These are phyloP conservation scores for Ophiostoma quercus DNA, from an alignment of 2,329 filamentous ascomycete genomes.

Conservation along the genomic window DNA sequence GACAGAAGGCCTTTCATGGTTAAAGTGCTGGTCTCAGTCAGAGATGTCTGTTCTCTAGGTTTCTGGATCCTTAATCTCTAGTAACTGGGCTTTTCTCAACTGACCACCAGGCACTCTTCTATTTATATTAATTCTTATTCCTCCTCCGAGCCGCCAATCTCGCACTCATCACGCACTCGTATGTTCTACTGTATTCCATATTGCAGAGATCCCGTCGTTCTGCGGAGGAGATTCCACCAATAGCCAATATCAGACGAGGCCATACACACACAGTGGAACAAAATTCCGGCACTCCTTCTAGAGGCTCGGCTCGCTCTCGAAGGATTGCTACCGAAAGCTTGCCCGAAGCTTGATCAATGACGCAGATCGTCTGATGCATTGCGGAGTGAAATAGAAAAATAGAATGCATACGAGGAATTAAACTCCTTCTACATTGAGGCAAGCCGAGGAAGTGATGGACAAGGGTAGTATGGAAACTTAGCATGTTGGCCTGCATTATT, in stretches of 20 bases:
- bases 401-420: not conserved
- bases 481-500: not conserved
- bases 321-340: not conserved
- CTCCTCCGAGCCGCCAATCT: not conserved
- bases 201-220: not conserved
- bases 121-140: not conserved
- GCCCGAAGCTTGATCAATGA: not conserved
- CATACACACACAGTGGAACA: not conserved
- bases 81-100: not conserved
- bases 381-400: not conserved
- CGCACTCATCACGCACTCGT: not conserved
- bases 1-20: not conserved
- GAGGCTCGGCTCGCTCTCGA: not conserved
- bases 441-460: not conserved
- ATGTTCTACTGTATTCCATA: not conserved
- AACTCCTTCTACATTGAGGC: not conserved
- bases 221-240: not conserved
- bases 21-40: not conserved
- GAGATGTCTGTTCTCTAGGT: not conserved
- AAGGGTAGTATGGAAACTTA: not conserved
- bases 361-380: not conserved
- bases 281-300: not conserved
- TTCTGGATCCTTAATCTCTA: not conserved
- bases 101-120: not conserved
- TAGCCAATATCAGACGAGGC: not conserved